Evolutionary conservation across 371 early-diverging fungal genomes (phyloP), one percentile per base, ranked within the genome.

Genomic region (Mucor indicus): DNA sequence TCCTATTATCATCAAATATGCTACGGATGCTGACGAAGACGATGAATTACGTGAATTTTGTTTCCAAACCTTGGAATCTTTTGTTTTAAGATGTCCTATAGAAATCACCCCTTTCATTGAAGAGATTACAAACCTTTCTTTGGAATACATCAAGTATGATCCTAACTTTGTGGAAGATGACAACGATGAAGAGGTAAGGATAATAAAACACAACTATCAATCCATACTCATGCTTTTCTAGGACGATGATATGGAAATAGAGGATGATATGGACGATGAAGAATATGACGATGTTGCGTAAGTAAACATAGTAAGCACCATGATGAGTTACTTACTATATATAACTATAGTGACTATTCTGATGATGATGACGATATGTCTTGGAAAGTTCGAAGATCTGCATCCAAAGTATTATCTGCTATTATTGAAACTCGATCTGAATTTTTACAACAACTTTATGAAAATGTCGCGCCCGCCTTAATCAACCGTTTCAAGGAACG

Each of bases 381-480:
- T 0, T 95, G 95, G 95, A 93, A 95, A 58, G 92, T 95, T 11
- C 90, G 98, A 31, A 81, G 92, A 8, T 81, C 92, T 3, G 80
- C 92, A 9, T 81, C 91, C 31, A 92, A 90, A 59, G 72, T 94
- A 10, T 69, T 97, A 11, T 64, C 87, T 0, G 84, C 92, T 6
- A 79, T 93, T 22, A 82, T 85, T 44, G 85, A 80, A 20, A 86
- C 87, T 0, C 81, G 89, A 4, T 72, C 81, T 21, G 89, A 91
- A 41, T 38, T 87, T 16, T 69, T 91, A 3, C 60, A 72, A 30
- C 64, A 74, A 37, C 66, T 92, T 19, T 86, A 88, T 53, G 62
- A 82, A 16, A 64, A 52, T 3, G 83, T 91, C 12, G 87, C 89
- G 0, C 87, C 89, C 9, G 78, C 76, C 12, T 74, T 97, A 7